A percentile compares a stretch with the other conserved stretches of the same genome.
These are phyloP conservation scores for Chlamydomonas asymmetrica DNA, from an alignment of 139 green algal genomes.

Conservation along the genomic window DNA sequence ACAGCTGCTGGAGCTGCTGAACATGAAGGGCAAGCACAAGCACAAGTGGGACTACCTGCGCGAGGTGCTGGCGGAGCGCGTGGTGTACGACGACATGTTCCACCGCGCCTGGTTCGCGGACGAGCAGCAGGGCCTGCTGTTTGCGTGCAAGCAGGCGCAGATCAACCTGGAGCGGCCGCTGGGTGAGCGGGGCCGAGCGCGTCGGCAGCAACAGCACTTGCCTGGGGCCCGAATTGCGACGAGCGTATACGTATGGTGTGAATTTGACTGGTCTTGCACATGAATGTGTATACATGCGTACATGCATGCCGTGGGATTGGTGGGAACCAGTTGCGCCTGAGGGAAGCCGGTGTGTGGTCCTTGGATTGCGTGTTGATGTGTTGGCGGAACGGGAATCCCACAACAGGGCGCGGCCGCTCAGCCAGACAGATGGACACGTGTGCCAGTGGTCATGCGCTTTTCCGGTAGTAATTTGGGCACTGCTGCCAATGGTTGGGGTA, in stretches of 20 bases:
- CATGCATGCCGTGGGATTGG: too few relatives aligned
- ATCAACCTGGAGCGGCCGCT: constrained; percentile 45
- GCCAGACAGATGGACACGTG: not conserved
- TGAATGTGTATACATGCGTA: not conserved
- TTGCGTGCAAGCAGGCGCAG: constrained; percentile 44
- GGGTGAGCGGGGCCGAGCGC: too few relatives aligned
- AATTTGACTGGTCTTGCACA: not conserved
- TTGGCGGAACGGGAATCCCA: too few relatives aligned
- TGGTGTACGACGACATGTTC: constrained; percentile 61
- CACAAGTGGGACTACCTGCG: constrained; percentile 65
- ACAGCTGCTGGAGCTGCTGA: constrained; percentile 63
- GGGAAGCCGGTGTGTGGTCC: too few relatives aligned
- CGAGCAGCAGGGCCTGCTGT: constrained; percentile 35
- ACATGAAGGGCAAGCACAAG: constrained; percentile 63
- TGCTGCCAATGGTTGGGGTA: too few relatives aligned
- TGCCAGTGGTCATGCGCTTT: not conserved
- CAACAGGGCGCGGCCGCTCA: too few relatives aligned
- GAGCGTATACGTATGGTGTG: not conserved
- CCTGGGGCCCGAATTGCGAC: not conserved
- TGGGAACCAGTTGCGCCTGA: too few relatives aligned
- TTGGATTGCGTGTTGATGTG: too few relatives aligned
- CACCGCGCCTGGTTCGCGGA: constrained; percentile 37
- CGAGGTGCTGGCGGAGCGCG: constrained; percentile 44
- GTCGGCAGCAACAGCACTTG: not conserved
- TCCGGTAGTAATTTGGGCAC: not conserved